Evolutionary conservation across 2,329 filamentous ascomycete genomes (phyloP).

Genomic region (Phyllosticta citriasiana): DNA sequence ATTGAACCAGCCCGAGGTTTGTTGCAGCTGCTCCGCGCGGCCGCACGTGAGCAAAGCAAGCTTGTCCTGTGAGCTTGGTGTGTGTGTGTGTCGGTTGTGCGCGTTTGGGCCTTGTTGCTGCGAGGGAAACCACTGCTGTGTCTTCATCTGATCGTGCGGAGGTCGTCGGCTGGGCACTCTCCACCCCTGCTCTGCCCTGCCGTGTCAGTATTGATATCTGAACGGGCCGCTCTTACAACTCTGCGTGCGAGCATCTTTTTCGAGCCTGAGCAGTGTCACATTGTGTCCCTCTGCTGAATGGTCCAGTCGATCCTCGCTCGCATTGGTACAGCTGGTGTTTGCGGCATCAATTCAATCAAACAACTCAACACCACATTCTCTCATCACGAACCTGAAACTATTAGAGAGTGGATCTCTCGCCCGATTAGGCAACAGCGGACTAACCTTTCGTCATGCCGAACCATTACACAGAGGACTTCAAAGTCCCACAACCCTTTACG

Average conservation of each 20-base stretch:
- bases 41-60: background rate
- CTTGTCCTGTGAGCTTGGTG: background rate
- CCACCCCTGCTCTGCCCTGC: background rate
- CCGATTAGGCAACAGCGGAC: background rate
- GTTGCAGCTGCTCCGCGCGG: background rate
- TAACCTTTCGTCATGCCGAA: background rate
- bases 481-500: background rate
- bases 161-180: background rate
- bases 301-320: background rate
- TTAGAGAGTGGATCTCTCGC: background rate
- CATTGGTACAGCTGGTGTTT: background rate
- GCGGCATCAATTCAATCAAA: background rate
- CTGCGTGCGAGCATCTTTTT: background rate
- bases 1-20: background rate
- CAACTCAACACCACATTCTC: background rate
- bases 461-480: background rate
- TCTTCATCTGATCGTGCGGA: slow-evolving; percentile 6
- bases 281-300: background rate
- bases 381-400: background rate
- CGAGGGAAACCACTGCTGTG: background rate
- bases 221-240: background rate
- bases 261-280: background rate
- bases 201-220: background rate
- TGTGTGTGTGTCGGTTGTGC: background rate
- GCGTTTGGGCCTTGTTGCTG: background rate